Conservation (phyloP, 2,329 filamentous ascomycete genomes). For the Fusarium scirpi region DNA sequence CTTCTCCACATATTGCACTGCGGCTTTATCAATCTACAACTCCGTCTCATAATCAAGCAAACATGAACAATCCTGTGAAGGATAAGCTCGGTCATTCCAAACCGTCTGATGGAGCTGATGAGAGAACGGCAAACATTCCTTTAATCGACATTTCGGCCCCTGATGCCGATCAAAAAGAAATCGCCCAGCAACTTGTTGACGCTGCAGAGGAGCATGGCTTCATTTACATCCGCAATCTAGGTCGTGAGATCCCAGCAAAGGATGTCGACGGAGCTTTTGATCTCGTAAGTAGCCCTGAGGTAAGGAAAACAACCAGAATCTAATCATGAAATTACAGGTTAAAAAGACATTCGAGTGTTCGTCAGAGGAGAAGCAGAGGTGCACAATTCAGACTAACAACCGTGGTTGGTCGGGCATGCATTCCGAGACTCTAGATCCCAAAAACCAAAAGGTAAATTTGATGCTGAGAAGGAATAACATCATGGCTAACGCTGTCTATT, state of each 20-base stretch:
- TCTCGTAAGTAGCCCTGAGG: slow-evolving; percentile 65
- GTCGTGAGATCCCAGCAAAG: slow-evolving; percentile 72
- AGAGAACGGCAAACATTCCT: slow-evolving; percentile 69
- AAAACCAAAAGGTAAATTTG: slow-evolving; percentile 75
- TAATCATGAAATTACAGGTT: slow-evolving; percentile 58
- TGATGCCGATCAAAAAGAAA: slow-evolving; percentile 61
- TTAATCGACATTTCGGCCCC: slow-evolving; percentile 78
- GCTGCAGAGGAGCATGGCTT: slow-evolving; percentile 89
- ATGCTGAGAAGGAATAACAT: background rate
- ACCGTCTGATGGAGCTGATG: slow-evolving; percentile 30
- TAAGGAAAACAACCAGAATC: background rate
- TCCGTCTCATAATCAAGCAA: background rate
- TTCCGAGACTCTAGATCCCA: slow-evolving; percentile 87
- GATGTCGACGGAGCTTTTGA: slow-evolving; percentile 79
- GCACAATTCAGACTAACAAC: slow-evolving; percentile 83
- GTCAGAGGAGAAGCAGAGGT: slow-evolving; percentile 77
- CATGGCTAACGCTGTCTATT: background rate
- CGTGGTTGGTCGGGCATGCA: slow-evolving; percentile 91
- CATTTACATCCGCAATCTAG: slow-evolving; percentile 85
- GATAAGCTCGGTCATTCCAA: slow-evolving; percentile 10
- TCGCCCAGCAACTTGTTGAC: slow-evolving; percentile 78
- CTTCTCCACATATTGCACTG: background rate
- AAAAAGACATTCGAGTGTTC: slow-evolving; percentile 78
- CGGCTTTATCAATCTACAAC: background rate
- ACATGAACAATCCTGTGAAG: slow-evolving; percentile 11